Percentiles rank a stretch among this genome's conserved stretches.
phyloP scores from a whole-genome alignment of 2,329 filamentous ascomycete species.

The Botrytis galanthina region DNA sequence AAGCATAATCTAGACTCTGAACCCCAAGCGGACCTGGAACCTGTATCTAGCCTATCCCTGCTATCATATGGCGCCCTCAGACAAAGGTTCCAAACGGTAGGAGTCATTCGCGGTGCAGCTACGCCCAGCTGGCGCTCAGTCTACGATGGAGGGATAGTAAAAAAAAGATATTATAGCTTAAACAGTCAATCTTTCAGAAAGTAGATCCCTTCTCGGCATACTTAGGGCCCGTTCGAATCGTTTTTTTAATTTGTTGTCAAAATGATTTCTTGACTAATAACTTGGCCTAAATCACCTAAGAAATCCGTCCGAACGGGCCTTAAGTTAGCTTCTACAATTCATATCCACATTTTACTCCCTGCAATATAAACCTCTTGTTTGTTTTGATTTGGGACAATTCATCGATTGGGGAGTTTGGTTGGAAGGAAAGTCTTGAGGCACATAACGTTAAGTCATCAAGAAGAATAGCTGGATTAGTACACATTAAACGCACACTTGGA shows the following conservation, averaged over 20 bases:
- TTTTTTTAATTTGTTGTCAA: no score
- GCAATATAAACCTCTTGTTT: background rate
- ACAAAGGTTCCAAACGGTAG: rapidly evolving
- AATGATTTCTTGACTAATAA: no score
- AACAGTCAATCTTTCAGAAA: background rate
- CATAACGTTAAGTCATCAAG: background rate
- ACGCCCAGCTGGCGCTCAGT: background rate
- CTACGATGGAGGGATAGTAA: background rate
- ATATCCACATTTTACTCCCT: background rate
- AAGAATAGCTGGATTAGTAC: background rate
- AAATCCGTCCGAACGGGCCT: no score
- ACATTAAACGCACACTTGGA: background rate
- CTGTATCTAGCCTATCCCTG: no score
- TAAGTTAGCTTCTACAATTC: background rate
- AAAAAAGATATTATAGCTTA: background rate
- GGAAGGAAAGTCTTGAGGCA: background rate
- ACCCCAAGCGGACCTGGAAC: background rate
- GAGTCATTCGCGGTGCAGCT: background rate
- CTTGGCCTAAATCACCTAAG: no score
- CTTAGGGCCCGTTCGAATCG: no score
- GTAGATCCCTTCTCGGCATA: no score
- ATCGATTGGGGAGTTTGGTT: background rate
- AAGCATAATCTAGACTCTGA: background rate
- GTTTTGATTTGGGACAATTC: background rate
- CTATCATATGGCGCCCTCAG: no score